Evolutionary conservation across 164 flowering plant genomes (phyloP), one percentile per base, ranked within the genome.

Genomic region (Annona cherimola): DNA sequence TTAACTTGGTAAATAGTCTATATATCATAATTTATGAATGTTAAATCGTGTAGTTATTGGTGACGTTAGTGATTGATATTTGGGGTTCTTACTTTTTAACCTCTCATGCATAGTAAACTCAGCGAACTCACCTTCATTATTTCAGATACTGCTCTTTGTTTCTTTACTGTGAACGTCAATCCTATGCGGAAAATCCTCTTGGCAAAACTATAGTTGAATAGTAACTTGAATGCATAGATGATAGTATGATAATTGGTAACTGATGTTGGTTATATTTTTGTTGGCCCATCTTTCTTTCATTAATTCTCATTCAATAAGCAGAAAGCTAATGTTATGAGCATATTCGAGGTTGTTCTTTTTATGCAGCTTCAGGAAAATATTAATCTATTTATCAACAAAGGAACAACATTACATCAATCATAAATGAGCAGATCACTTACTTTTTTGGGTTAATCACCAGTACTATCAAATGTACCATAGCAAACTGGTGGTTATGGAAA

Each of bases 321-420:
- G 66, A 16, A 41, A 63, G 67, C 67, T 63, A 14, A n/a, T 40
- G 39, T 63, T 63, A 19, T 61, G 19, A 63, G 18, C 45, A 63
- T 40, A 39, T 1, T 63, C 39, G n/a, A 20, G 12, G 5, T n/a
- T 39, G 61, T 7, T 39, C 18, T 62, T 76, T 72, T 67, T 44
- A 69, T 62, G 67, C 93, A 92, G 97, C 73, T 89, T 62, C 90
- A 83, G 84, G 94, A 92, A 40, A 94, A 94, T 78, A 79, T 92
- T 61, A 85, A 92, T 70, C 93, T 92, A 77, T 85, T 94, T 80
- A 69, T 68, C 85, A 70, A 62, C 67, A 89, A 26, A 86, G 90
- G 86, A 85, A 83, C 83, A 94, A 92, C 71, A 81, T 94, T 19
- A 69, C 74, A 69, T 76, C 89, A 68, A 84, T 92, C 77, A 78